Evolutionary conservation across 352 stramenopile species (phyloP).

Genomic region (Plasmopara muralis): DNA sequence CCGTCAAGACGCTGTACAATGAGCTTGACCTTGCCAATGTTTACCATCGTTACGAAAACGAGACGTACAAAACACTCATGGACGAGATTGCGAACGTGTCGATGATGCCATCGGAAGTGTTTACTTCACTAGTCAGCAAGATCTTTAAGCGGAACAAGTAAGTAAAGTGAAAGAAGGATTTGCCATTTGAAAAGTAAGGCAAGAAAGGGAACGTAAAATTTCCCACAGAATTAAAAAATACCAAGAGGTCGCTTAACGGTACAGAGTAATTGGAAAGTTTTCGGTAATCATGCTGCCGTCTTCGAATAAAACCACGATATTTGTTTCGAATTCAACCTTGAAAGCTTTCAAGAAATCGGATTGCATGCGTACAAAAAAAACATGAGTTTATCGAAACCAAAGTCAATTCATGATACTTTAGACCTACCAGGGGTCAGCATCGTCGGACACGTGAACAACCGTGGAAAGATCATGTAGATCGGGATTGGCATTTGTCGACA

Average conservation of each 20-base stretch:
- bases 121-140: constrained; percentile 91
- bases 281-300: constrained; percentile 89
- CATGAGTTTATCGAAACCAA: not conserved
- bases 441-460: constrained; percentile 89
- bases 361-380: not conserved
- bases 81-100: constrained; percentile 73
- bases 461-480: constrained; percentile 93
- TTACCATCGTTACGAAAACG: constrained; percentile 93
- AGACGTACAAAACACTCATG: constrained; percentile 82
- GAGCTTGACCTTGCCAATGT: constrained; percentile 84
- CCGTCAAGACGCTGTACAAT: constrained; percentile 93
- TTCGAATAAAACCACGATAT: constrained; percentile 89
- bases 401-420: not conserved
- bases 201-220: too few species aligned
- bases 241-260: constrained; percentile 50
- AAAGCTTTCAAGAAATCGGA: too few species aligned
- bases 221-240: too few species aligned
- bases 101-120: constrained; percentile 88
- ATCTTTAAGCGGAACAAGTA: constrained; percentile 97
- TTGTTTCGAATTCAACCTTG: constrained; percentile 90
- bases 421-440: constrained; percentile 67
- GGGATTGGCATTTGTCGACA: constrained; percentile 85
- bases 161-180: constrained; percentile 9
- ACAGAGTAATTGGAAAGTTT: constrained; percentile 85
- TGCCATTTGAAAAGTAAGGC: not conserved